Base-by-base conservation (phyloP, 1,139 yeast genomes). In the Torulaspora pretoriensis region DNA sequence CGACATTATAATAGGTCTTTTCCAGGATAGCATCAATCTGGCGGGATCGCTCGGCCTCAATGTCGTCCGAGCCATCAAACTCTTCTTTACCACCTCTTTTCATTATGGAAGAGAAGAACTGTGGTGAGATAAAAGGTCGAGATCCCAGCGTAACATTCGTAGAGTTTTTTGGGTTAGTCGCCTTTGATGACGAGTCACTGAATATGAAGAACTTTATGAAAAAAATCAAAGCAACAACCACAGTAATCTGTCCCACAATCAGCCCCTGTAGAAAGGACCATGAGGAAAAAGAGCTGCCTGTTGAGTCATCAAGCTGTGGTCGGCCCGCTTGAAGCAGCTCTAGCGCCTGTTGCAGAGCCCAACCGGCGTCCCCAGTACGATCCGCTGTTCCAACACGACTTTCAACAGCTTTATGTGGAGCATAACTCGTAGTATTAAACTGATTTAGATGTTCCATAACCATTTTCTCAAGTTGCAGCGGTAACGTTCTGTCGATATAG, bases 1-100 rank as follows among this genome's bases (percentile, higher is more conserved):
- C 80, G 1, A 92, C 97, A 60, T 92, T 88, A 64, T 94, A 94
- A 61, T 88, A 89, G 0, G 97, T 89, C 60, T 89, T 90, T 54
- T 90, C 97, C 42, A 92, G 70, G 24, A 90, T 86, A 0, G 81
- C 57, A 59, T 69, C 59, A 50, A 70, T 59, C 35, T 58, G 59
- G 22, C 57, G 53, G 1, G 59, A 50, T 8, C 60, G 56, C 41
- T 68, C 65, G 35, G 61, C 55, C 49, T 63, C 59, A 27, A 57
- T 50, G 49, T 59, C 62, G 38, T 61, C 55, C 29, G 57, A 40
- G 42, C 51, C 46, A 41, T 58, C 52, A 2, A 53, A 50, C 43
- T 56, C 53, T 28, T 56, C 59, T 35, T 59, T 56, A 8, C 63
- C 63, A 9, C 63, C 64, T 40, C 64, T 53, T 41, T 57, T 61